Percentiles rank a stretch among this genome's conserved stretches.
phyloP scores from a whole-genome alignment of 75 land plant species.

The Pinus tabuliformis region DNA sequence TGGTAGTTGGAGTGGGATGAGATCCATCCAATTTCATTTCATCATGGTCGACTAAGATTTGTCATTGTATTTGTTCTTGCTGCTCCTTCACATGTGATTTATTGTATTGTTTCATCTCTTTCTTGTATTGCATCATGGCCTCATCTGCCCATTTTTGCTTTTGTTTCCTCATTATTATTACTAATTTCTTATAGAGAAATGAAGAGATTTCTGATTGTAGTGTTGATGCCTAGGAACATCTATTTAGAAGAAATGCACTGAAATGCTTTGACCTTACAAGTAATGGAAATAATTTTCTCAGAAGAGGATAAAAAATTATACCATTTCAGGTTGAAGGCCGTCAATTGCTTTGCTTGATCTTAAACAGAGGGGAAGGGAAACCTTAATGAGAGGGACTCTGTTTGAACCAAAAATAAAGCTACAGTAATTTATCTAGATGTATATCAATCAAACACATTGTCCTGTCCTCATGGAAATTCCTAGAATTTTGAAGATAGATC shows the following conservation, averaged over 20 bases:
- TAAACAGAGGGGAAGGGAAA: neutral
- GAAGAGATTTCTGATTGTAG: too few species aligned
- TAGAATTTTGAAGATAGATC: neutral
- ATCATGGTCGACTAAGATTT: neutral
- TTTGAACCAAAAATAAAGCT: neutral
- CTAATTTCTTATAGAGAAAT: too few species aligned
- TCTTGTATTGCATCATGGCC: slow-evolving; percentile 74
- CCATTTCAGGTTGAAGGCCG: neutral
- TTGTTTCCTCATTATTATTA: too few species aligned
- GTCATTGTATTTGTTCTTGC: neutral
- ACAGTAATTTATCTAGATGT: neutral
- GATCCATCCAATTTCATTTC: neutral
- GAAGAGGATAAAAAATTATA: neutral
- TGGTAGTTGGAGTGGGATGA: neutral
- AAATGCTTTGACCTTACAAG: neutral
- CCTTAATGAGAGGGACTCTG: neutral
- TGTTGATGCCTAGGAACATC: too few species aligned
- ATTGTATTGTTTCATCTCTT: slow-evolving; percentile 77
- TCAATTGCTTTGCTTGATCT: slow-evolving; percentile 1
- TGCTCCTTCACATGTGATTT: slow-evolving; percentile 12
- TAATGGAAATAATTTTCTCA: neutral
- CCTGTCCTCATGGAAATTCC: neutral
- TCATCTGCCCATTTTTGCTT: slow-evolving; percentile 54
- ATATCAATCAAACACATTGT: neutral
- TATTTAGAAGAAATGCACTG: too few species aligned